Percentiles rank a stretch among this genome's conserved stretches.
Conservation (phyloP, 2,329 filamentous ascomycete species). For the Aspergillus chevalieri region DNA sequence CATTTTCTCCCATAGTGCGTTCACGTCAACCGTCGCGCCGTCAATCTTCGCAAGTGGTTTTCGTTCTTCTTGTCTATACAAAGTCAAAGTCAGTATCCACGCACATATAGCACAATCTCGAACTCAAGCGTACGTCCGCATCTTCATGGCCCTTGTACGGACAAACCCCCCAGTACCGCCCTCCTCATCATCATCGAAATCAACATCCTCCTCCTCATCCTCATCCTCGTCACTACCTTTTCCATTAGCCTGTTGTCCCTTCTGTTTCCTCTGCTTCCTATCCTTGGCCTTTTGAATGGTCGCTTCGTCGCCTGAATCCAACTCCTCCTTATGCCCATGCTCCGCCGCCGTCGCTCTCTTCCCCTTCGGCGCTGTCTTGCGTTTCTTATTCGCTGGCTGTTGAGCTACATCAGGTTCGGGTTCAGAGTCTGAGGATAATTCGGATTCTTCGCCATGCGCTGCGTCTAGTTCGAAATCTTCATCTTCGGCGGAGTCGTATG, state of each 20-base stretch:
- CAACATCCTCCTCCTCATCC: conserved; percentile 32
- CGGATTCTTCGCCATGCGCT: conserved; percentile 31
- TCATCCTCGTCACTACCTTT: conserved; percentile 27
- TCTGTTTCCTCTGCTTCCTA: conserved; percentile 35
- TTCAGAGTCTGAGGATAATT: conserved; percentile 25
- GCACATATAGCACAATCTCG: not conserved
- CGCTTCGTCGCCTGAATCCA: conserved; percentile 53
- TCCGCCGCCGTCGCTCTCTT: conserved; percentile 16
- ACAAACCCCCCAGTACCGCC: conserved; percentile 47
- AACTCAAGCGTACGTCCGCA: conserved; percentile 34
- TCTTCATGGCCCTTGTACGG: conserved; percentile 49
- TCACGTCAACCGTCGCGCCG: conserved; percentile 51
- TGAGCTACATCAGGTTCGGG: conserved; percentile 15
- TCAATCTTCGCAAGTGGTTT: conserved; percentile 43
- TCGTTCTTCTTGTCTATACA: conserved; percentile 40
- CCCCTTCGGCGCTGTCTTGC: conserved; percentile 22
- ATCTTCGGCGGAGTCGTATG: conserved; percentile 34
- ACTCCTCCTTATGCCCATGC: conserved; percentile 20
- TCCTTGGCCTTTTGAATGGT: conserved; percentile 47
- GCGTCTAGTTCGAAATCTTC: conserved; percentile 33
- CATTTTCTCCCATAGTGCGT: conserved; percentile 50
- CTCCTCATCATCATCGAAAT: conserved; percentile 36
- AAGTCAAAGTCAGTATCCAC: conserved; percentile 1
- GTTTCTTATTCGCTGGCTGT: conserved; percentile 35
- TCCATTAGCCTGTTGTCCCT: conserved; percentile 25